A percentile compares a stretch with the other conserved stretches of the same genome.
Evolutionary conservation across 2,329 filamentous ascomycete genomes (phyloP).

Genomic region (Aureobasidium sp.): DNA sequence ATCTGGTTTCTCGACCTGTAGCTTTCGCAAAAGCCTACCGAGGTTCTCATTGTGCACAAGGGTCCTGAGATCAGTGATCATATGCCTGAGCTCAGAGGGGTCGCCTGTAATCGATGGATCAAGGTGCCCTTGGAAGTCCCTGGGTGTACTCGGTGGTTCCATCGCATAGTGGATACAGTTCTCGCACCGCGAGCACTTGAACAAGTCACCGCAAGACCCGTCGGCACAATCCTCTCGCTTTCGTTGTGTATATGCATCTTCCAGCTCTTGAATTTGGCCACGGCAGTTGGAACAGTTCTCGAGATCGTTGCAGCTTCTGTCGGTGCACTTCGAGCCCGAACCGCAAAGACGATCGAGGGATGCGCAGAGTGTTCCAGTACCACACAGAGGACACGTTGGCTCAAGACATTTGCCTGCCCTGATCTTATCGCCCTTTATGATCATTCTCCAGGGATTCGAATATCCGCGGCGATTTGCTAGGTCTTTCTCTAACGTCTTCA

Average conservation of each 20-base stretch:
- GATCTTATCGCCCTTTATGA: neutral
- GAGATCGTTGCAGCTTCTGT: neutral
- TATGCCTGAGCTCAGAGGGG: neutral
- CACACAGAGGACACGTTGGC: neutral
- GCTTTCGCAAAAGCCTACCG: neutral
- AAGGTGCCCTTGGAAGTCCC: neutral
- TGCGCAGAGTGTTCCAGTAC: neutral
- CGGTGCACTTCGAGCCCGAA: neutral
- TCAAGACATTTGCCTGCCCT: neutral
- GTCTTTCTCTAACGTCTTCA: neutral
- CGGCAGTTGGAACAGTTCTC: neutral
- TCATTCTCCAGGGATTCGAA: neutral
- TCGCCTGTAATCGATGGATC: neutral
- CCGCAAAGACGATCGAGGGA: neutral
- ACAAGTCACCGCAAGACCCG: neutral
- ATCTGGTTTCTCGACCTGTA: neutral
- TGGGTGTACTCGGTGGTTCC: neutral
- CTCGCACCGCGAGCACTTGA: neutral
- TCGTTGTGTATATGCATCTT: neutral
- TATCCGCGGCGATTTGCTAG: neutral
- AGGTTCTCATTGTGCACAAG: neutral
- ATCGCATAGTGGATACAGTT: neutral
- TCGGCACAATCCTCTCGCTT: neutral
- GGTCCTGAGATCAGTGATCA: neutral
- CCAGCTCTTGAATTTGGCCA: neutral